Base-by-base conservation (phyloP, 2,329 filamentous ascomycete genomes). In the Cryphonectria carpinicola region DNA sequence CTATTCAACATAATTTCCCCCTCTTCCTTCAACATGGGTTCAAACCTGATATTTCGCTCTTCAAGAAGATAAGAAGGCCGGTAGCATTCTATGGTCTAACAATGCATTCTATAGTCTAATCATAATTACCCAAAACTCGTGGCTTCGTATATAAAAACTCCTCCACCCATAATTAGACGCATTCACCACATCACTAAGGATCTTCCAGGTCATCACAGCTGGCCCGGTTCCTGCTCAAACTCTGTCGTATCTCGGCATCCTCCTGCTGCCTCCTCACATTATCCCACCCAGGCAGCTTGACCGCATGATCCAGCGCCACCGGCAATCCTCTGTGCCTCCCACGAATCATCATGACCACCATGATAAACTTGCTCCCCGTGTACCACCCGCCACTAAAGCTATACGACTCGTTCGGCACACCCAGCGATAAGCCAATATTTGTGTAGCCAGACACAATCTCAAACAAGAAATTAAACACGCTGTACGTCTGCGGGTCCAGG, bases 381-480 rank as follows among this genome's bases (percentile, higher is more conserved):
- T 70, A 72, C 71, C 71, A 72, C 8, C 71, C 71, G 0, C 71
- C 71, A 2, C 28, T 49, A 49, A 72, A 72, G 19, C 71, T 72
- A n/a, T 10, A 72, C 37, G 71, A 72, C 10, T 68, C 43, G 5
- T 61, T 56, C 6, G 71, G 66, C 22, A 71, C 25, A 3, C 71
- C 71, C 1, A 68, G 60, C 19, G 71, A 71, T 3, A 68, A 32
- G 0, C 71, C 71, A n/a, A 72, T 71, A 37, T 72, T 72, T 1
- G 71, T 72, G 32, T 72, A 72, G 1, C 71, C 71, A 1, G 71
- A 70, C 1, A 87, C 83, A 11, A 88, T 85, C 76, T 89, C 87
- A 71, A 89, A 89, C 1, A 87, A 76, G 69, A 90, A 84, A 74
- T 88, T 90, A 77, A 90, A 90, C 6, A 89, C 85, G 28, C 85